Evolutionary conservation across 441 rosid species (phyloP).

Genomic region (Rhodomyrtus psidioides): DNA sequence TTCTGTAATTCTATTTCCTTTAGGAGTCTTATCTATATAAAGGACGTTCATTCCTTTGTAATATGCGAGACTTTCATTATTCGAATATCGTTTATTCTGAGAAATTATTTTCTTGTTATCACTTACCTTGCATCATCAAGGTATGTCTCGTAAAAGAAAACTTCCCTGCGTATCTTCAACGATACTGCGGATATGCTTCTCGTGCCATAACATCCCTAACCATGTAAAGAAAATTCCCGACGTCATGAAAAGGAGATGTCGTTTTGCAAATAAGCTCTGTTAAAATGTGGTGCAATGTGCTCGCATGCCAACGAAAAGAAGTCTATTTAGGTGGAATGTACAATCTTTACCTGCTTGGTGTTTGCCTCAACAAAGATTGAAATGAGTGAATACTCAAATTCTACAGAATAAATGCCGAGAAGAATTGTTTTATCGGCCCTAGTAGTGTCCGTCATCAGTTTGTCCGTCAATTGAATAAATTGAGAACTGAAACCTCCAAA

Average conservation of each 20-base stretch:
- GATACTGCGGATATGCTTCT: slow-evolving; percentile 56
- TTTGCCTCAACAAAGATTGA: slow-evolving; percentile 66
- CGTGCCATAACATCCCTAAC: slow-evolving; percentile 56
- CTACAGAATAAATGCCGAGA: slow-evolving; percentile 32
- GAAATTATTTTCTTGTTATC: no score
- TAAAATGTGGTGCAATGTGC: no score
- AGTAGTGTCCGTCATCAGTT: slow-evolving; percentile 44
- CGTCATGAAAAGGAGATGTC: no score
- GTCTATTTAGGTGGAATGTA: background rate
- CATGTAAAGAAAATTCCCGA: background rate
- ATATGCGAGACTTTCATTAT: no score
- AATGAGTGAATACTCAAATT: slow-evolving; percentile 36
- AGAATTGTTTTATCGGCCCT: slow-evolving; percentile 34
- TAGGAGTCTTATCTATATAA: no score
- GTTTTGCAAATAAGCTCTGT: background rate
- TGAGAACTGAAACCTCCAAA: background rate
- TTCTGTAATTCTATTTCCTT: no score
- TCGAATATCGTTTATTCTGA: no score
- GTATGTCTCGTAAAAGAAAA: slow-evolving; percentile 41
- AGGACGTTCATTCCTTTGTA: no score
- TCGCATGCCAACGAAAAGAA: background rate
- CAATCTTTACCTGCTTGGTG: no score
- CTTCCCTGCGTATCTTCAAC: slow-evolving; percentile 36
- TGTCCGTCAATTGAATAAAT: slow-evolving; percentile 16
- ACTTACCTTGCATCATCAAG: slow-evolving; percentile 31